A percentile compares a stretch with the other conserved stretches of the same genome.
Evolutionary conservation across 1,284 basidiomycete species (phyloP).

Genomic region (Ganoderma meredithae): DNA sequence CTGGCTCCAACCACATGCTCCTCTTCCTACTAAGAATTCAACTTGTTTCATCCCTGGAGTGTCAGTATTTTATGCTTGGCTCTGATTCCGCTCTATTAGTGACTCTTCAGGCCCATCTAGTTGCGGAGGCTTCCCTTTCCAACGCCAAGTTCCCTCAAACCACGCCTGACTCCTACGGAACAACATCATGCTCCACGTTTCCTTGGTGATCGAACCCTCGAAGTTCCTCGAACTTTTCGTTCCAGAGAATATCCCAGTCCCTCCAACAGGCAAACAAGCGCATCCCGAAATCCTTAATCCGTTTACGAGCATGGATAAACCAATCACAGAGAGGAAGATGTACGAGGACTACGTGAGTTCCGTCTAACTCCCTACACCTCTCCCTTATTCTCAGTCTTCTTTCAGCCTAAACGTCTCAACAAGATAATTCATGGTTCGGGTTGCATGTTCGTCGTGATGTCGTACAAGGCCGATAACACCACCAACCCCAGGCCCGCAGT

Average conservation of each 20-base stretch:
- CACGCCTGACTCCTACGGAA: too few relatives aligned
- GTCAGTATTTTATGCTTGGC: not conserved
- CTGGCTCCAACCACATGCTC: not conserved
- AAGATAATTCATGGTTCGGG: not conserved
- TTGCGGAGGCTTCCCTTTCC: too few relatives aligned
- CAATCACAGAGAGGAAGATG: constrained; percentile 5
- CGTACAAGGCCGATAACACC: constrained; percentile 4
- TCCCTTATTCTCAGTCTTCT: not conserved
- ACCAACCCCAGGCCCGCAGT: constrained; percentile 3
- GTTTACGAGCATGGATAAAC: not conserved
- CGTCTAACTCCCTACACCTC: too few relatives aligned
- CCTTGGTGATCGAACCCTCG: not conserved
- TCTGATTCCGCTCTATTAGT: not conserved
- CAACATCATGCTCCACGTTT: constrained; percentile 7
- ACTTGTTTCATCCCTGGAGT: not conserved
- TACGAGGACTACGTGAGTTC: constrained; percentile 8
- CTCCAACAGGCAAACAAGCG: not conserved
- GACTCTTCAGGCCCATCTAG: too few relatives aligned
- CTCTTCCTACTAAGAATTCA: not conserved
- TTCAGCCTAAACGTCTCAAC: constrained; percentile 1
- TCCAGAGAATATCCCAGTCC: not conserved
- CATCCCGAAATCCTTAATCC: not conserved
- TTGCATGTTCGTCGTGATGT: constrained; percentile 6
- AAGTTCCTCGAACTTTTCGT: constrained; percentile 7
- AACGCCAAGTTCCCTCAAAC: too few relatives aligned